Percentiles rank a stretch among this genome's conserved stretches.
phyloP scores from a whole-genome alignment of 2,329 filamentous ascomycete species.

The Fusarium sp. region DNA sequence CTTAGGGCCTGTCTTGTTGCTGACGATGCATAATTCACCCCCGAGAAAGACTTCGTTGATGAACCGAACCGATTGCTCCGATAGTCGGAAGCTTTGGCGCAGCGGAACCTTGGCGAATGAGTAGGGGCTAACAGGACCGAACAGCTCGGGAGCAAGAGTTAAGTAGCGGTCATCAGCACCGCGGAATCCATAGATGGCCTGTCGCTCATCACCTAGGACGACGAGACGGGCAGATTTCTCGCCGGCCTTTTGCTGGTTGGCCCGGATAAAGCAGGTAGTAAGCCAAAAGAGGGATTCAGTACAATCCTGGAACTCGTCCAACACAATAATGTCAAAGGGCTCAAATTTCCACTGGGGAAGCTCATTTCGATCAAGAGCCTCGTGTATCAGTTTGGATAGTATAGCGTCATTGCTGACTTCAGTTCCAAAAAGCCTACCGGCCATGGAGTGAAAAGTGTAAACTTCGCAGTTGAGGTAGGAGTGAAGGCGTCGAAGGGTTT shows the following conservation, averaged over 20 bases:
- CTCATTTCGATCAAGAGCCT: not conserved
- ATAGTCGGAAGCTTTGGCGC: constrained; percentile 45
- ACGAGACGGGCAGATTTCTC: constrained; percentile 39
- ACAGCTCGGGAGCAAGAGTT: constrained; percentile 36
- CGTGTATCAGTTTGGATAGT: constrained; percentile 21
- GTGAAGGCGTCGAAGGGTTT: constrained; percentile 40
- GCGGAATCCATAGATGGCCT: constrained; percentile 46
- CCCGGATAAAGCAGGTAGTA: constrained; percentile 37
- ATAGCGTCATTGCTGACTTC: constrained; percentile 31
- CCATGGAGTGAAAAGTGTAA: constrained; percentile 46
- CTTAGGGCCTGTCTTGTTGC: constrained; percentile 44
- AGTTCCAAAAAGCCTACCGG: constrained; percentile 30
- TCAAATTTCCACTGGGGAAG: constrained; percentile 35
- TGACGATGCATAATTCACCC: constrained; percentile 44
- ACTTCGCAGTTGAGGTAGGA: constrained; percentile 32
- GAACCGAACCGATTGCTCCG: constrained; percentile 39
- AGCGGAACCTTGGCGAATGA: constrained; percentile 32
- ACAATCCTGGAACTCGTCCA: constrained; percentile 50
- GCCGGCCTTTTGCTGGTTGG: constrained; percentile 30
- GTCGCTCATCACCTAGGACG: constrained; percentile 47
- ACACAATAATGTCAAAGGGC: constrained; percentile 47
- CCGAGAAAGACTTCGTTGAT: constrained; percentile 44
- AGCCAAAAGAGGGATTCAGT: constrained; percentile 45
- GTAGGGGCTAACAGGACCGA: constrained; percentile 36
- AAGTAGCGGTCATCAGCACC: constrained; percentile 47